Base-by-base conservation (phyloP, 2,329 filamentous ascomycete species). In the Colletotrichum tropicicola region DNA sequence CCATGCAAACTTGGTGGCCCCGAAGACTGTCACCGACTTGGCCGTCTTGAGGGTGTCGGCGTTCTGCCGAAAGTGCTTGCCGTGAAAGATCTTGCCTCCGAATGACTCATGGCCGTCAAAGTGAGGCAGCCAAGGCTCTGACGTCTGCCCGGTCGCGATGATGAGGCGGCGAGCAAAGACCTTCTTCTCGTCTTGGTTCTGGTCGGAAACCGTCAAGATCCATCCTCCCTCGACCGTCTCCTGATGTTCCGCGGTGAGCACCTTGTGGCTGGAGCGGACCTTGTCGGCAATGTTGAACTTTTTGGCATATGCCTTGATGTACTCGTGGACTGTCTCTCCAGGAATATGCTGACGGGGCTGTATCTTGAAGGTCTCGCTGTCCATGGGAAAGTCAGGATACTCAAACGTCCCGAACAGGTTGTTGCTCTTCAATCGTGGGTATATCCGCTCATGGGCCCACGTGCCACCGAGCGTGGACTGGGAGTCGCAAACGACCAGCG, bases 351-450 rank as follows among this genome's bases (percentile, higher is more conserved):
- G 70, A 3, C 79, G 78, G 0, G 76, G 72, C 37, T 79, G 72
- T 17, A 87, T 75, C 1, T 78, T 78, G 69, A 85, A 89, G 0
- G 77, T 81, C n/a, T 83, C 82, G 6, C 78, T 75, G 63, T 84
- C 80, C 88, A 94, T 90, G 15, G 91, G 90, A 61, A 92, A 92
- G 69, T 93, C 92, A 0, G 88, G 87, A 70, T 87, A 93, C 73
- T 94, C 90, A 68, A 89, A 92, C 0, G 87, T 90, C 3, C 91
- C 91, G 9, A 89, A 74, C 73, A 92, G 84, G 71, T 94, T 94
- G 75, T 95, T 94, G 55, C 87, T 89, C 70, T 89, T 91, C 51
- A 95, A 82, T 1, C 87, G 88, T 0, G 88, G 86, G 73, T 94
- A 91, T 1, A 93, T 76, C 1, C 91, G 84, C 30, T 90, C 79